A percentile compares a stretch with the other conserved stretches of the same genome.
These are phyloP conservation scores for Paraleonurus japonicus DNA, from an alignment of 257 asterid genomes.

Conservation along the genomic window DNA sequence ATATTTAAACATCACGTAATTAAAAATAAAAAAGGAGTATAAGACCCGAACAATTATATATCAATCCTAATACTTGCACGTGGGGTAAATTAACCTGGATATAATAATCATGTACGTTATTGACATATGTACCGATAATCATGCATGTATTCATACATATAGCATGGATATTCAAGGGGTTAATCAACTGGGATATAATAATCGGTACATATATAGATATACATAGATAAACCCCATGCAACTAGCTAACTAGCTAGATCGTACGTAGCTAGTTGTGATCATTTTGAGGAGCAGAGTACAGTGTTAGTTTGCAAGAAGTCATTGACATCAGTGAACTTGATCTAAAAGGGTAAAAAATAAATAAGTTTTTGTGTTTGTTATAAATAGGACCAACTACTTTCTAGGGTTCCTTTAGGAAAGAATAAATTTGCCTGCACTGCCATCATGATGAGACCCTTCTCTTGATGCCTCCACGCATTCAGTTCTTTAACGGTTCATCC, in stretches of 20 bases:
- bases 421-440: slow-evolving; percentile 21
- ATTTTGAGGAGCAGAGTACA: neutral
- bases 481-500: slow-evolving; percentile 29
- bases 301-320: neutral
- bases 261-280: neutral
- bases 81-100: too few species aligned
- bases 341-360: neutral
- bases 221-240: neutral
- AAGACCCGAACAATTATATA: too few species aligned
- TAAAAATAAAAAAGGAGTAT: too few species aligned
- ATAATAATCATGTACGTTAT: too few species aligned
- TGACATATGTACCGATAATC: too few species aligned
- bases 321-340: neutral
- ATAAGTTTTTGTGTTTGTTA: neutral
- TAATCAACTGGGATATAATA: too few species aligned
- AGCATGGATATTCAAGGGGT: too few species aligned
- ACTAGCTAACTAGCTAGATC: neutral
- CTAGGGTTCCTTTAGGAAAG: slow-evolving; percentile 1
- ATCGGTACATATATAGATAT: too few species aligned
- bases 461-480: slow-evolving; percentile 23
- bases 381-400: slow-evolving; percentile 32
- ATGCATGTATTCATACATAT: too few species aligned
- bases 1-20: too few species aligned
- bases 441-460: neutral
- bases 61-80: too few species aligned